Base-by-base conservation (phyloP, 2,329 filamentous ascomycete genomes). In the Coniochaeta sp. region DNA sequence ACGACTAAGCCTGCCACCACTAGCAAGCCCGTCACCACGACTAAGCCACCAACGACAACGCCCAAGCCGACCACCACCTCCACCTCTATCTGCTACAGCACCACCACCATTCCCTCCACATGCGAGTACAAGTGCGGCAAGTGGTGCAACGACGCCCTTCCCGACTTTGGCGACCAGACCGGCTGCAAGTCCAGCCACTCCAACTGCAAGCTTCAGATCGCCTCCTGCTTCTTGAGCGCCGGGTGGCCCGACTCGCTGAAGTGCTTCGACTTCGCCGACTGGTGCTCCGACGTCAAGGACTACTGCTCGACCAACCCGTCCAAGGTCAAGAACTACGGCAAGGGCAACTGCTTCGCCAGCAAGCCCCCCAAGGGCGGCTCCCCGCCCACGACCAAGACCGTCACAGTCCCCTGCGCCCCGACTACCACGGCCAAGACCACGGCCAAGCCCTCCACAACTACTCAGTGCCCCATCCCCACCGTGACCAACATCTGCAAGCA, bases 111-210 rank as follows among this genome's bases (percentile, higher is more conserved):
- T 22, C 71, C 75, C 9, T 64, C 74, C 47, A 68, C 65, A 27
- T 81, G 78, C 63, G 78, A 81, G 61, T 81, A 78, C 64, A 67
- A 73, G 56, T 75, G 74, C 56, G 79, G 78, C 47, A 72, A 70
- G 54, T 82, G 78, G 77, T 80, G 76, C 60, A 48, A 48, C 45
- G 18, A 48, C 26, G n/a, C 24, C 5, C 45, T 48, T 30, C 45
- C 45, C 10, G 45, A 48, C n/a, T 71, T 71, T 32, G 69, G 68
- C 45, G 69, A 75, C 13, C 62, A 81, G 12, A 77, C 77, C 22
- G 65, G 72, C 57, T 82, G 78, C 63, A 59, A 65, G 48, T 57
- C 56, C 9, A 71, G 73, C 20, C 69, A 67, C 56, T 70, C 72
- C 52, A 71, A 67, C 51, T 78, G 76, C 60, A 61, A 63, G 24